Evolutionary conservation across 1,284 basidiomycete species (phyloP), one percentile per base, ranked within the genome.

Genomic region (Cryptococcus sp.): DNA sequence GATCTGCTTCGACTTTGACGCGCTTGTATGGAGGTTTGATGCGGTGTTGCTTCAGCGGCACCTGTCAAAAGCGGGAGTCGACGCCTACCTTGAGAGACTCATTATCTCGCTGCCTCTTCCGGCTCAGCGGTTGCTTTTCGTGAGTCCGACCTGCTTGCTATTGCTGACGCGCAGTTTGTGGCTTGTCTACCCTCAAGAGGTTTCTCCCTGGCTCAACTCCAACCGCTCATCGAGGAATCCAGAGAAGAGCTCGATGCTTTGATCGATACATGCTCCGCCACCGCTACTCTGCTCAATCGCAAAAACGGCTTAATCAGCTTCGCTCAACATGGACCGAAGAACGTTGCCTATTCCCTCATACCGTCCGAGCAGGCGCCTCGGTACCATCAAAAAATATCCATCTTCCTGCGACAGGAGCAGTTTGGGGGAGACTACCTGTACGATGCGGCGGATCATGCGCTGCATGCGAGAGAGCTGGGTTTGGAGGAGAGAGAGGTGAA

Each of bases 241-340:
- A 21, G 36, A 10, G 14, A 39, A 0, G 54, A 59, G 28, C 36
- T 50, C 4, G 57, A 59, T 23, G 36, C 36, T 19, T 39, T 50
- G 22, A 37, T 61, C 19, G 48, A 56, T 18, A 38, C 51, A 10
- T 52, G 51, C 6, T 32, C 43, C 9, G 43, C 26, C 3, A 49
- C 53, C 5, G 65, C 62, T 1, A 45, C 48, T 1, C n/a, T 60
- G 11, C 31, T 59, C 3, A 38, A 47, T 0, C 25, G 54, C 5
- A 31, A 47, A 2, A 22, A 39, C 40, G 26, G 48, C 35, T 23
- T n/a, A 5, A 57, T 63, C 2, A 42, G 54, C 2, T 72, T 71
- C 52, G 52, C 60, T 0, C 68, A 72, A 45, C 65, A 69, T 43
- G 59, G 65, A 1, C 65, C 66, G 38, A 47, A 60, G 58, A 38